phyloP scores from a whole-genome alignment of 306 rosid genomes.

The Glycine soja region DNA sequence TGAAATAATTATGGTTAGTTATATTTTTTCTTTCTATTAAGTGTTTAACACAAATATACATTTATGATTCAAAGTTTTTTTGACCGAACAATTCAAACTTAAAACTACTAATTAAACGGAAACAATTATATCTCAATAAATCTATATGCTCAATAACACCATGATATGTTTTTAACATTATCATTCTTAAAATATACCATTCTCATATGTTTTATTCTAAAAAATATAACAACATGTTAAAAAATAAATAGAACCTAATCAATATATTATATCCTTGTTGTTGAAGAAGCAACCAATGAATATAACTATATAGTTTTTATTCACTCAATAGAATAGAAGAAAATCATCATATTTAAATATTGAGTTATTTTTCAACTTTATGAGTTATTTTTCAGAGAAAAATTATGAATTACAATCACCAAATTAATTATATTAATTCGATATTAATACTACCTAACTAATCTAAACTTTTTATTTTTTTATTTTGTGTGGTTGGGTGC shows the following conservation, averaged over 20 bases:
- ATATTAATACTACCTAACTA: not conserved
- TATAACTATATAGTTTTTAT: not conserved
- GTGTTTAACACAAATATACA: no score
- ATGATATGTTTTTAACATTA: not conserved
- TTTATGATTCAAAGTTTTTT: no score
- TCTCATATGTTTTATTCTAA: not conserved
- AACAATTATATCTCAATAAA: no score
- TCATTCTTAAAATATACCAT: not conserved
- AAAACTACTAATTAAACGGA: no score
- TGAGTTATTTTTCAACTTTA: not conserved
- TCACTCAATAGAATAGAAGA: not conserved
- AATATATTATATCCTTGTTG: not conserved
- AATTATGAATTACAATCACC: not conserved
- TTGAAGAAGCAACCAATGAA: not conserved
- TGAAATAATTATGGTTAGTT: no score
- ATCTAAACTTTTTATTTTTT: not conserved
- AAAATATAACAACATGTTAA: not conserved
- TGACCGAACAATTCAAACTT: no score
- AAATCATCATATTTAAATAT: not conserved
- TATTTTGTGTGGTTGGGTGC: not conserved
- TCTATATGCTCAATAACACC: not conserved
- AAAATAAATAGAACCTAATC: not conserved
- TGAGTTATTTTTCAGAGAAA: not conserved
- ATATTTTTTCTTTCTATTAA: no score
- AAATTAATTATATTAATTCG: not conserved